These are phyloP conservation scores for Jimgerdemannia flammicorona DNA, from an alignment of 192 early-diverging fungal genomes.

Conservation along the genomic window DNA sequence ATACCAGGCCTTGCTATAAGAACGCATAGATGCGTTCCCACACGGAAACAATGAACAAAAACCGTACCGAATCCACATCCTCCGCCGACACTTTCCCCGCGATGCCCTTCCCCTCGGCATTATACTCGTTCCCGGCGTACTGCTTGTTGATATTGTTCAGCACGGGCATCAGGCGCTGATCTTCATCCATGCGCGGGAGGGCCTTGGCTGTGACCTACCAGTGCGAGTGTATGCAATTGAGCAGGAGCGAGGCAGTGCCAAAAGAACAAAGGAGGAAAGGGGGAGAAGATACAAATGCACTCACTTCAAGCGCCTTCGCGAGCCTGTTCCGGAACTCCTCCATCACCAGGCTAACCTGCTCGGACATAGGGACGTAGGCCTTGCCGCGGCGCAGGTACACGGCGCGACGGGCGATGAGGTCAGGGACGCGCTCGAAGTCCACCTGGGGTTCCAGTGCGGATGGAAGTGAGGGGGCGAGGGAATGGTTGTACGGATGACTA, in stretches of 20 bases:
- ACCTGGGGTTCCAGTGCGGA: slow-evolving; percentile 38
- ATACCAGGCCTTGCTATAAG: too few species aligned
- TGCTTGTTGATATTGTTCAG: slow-evolving; percentile 84
- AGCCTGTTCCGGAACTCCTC: slow-evolving; percentile 74
- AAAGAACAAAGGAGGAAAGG: neutral
- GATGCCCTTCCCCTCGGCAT: slow-evolving; percentile 29
- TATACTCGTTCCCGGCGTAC: slow-evolving; percentile 69
- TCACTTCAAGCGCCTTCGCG: slow-evolving; percentile 42
- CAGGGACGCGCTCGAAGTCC: slow-evolving; percentile 66
- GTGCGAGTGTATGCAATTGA: neutral
- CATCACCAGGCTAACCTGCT: slow-evolving; percentile 69
- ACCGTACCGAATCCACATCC: slow-evolving; percentile 57
- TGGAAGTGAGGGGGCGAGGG: slow-evolving; percentile 22
- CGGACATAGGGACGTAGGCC: slow-evolving; percentile 69
- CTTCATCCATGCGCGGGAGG: slow-evolving; percentile 86
- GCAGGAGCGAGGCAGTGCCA: neutral
- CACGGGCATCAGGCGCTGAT: slow-evolving; percentile 85
- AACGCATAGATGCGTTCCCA: too few species aligned
- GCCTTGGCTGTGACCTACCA: slow-evolving; percentile 66
- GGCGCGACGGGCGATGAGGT: slow-evolving; percentile 52
- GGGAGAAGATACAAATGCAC: slow-evolving; percentile 3
- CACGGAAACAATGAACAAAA: neutral
- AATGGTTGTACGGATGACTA: slow-evolving; percentile 30
- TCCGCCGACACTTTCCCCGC: slow-evolving; percentile 59
- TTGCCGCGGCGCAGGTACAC: slow-evolving; percentile 61